Base-by-base conservation (phyloP, 805 yeast species). In the Sungouiozyma ichnusensis region DNA sequence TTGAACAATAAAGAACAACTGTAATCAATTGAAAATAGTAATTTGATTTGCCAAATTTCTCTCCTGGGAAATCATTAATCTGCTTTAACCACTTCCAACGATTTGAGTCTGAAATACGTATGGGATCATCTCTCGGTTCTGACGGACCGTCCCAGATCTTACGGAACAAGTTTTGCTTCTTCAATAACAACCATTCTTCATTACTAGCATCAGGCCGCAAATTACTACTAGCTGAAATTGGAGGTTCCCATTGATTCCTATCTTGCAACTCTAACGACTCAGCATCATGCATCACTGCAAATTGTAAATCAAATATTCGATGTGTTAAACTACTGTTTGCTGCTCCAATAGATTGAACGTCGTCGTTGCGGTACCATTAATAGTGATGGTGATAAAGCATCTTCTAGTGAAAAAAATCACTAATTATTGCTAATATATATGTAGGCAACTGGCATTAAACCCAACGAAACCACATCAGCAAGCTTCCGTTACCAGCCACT, bases 91-190 rank as follows among this genome's bases (percentile, higher is more conserved):
- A 44, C 2, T 31, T 27, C 50, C 52, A 52, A 4, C 46, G 42
- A 6, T 11, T 11, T 7, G 9, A 7, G 37, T 45, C 47, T 2
- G 60, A 56, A 33, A 70, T 62, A 2, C 45, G 43, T 1, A 81
- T 79, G 2, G 76, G 72, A 1, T 60, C 64, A 49, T 79, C 84
- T 16, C 46, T 44, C 1, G 76, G 69, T 2, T 50, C 48, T 2
- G 46, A 51, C 0, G 86, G 85, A 1, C 87, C 85, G n/a, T 61
- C 42, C 80, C 83, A 74, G 1, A 74, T 18, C 16, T 48, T 52
- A n/a, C 49, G 44, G 16, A 68, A 43, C 33, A 68, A 53, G 7
- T 52, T 47, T 20, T 40, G 39, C 3, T 45, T 35, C 18, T 50
- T 37, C 17, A 51, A 42, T 2, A 50, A 18, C 2, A 42, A 35